A percentile compares a stretch with the other conserved stretches of the same genome.
Conservation (phyloP, 352 stramenopile species). For the Phytophthora foliorum region DNA sequence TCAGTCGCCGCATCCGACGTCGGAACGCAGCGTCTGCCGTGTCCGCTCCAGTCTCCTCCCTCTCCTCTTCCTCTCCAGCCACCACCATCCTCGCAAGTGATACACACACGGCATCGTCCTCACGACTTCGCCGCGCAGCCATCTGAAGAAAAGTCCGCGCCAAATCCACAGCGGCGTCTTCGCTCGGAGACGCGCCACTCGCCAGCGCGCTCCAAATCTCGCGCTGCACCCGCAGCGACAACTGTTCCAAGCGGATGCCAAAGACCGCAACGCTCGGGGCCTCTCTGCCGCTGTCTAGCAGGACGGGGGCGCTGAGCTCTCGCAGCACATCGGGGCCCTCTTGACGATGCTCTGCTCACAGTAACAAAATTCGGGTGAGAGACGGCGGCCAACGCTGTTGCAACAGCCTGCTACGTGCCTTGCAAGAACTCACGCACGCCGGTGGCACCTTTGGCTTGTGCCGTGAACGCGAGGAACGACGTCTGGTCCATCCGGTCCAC, state of each 20-base stretch:
- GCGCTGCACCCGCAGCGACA: slow-evolving; percentile 53
- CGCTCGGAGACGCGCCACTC: slow-evolving; percentile 26
- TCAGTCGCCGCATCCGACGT: slow-evolving; percentile 41
- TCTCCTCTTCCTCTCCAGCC: slow-evolving; percentile 14
- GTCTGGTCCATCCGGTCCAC: slow-evolving; percentile 16
- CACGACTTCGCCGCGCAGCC: slow-evolving; percentile 12
- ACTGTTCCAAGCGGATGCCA: slow-evolving; percentile 54
- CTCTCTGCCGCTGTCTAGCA: slow-evolving; percentile 3
- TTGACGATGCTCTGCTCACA: slow-evolving; percentile 50
- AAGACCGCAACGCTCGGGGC: slow-evolving; percentile 11
- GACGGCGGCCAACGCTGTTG: not conserved
- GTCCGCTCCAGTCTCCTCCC: not conserved
- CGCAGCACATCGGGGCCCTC: slow-evolving; percentile 39
- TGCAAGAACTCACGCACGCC: slow-evolving; percentile 53
- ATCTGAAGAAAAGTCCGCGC: slow-evolving; percentile 38
- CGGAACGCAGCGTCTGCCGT: slow-evolving; percentile 32
- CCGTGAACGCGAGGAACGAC: slow-evolving; percentile 43
- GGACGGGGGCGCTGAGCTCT: slow-evolving; percentile 36
- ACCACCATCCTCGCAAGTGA: slow-evolving; percentile 37
- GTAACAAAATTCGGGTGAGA: slow-evolving; percentile 2
- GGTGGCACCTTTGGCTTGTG: slow-evolving; percentile 47
- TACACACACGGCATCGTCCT: slow-evolving; percentile 41
- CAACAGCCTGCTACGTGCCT: slow-evolving; percentile 25
- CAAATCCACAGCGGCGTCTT: slow-evolving; percentile 20
- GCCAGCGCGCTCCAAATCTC: slow-evolving; percentile 72